These are phyloP conservation scores for Globisporangium barbulae DNA, from an alignment of 352 stramenopile genomes.

Conservation along the genomic window DNA sequence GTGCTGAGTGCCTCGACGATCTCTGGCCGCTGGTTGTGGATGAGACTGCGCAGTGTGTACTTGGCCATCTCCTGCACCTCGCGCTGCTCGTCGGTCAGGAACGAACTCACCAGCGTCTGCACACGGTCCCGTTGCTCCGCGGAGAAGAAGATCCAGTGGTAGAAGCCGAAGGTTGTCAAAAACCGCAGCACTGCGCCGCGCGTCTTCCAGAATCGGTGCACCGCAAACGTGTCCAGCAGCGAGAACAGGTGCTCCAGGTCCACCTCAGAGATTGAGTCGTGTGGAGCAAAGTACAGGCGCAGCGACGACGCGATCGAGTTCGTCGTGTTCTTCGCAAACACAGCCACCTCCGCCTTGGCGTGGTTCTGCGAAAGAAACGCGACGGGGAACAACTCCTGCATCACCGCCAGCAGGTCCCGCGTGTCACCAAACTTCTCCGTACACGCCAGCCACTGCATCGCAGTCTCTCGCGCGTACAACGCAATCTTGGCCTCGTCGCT, in stretches of 20 bases:
- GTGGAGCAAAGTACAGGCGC: conserved; percentile 32
- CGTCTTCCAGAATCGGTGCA: conserved; percentile 58
- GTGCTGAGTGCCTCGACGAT: conserved; percentile 37
- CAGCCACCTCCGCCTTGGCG: conserved; percentile 61
- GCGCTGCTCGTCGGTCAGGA: conserved; percentile 66
- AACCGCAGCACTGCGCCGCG: conserved; percentile 70
- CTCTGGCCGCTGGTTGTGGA: conserved; percentile 46
- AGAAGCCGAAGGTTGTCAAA: conserved; percentile 69
- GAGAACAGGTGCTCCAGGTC: conserved; percentile 30
- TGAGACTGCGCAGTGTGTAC: conserved; percentile 59
- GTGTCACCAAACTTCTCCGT: conserved; percentile 51
- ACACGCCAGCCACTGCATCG: conserved; percentile 64
- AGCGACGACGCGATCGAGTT: conserved; percentile 58
- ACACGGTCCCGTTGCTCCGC: conserved; percentile 37
- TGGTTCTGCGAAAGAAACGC: conserved; percentile 67
- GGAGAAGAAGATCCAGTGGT: conserved; percentile 64
- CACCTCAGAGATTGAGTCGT: background rate
- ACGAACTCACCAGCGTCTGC: conserved; percentile 43
- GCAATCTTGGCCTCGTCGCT: conserved; percentile 17
- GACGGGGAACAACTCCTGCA: conserved; percentile 54
- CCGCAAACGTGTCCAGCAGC: conserved; percentile 39
- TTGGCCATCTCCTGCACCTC: conserved; percentile 83
- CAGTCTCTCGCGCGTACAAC: conserved; percentile 59
- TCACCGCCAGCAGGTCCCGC: conserved; percentile 35
- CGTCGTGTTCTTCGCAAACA: conserved; percentile 58